Evolutionary conservation across 345 rosid species (phyloP), one percentile per base, ranked within the genome.

Genomic region (Eucalyptus sp.): DNA sequence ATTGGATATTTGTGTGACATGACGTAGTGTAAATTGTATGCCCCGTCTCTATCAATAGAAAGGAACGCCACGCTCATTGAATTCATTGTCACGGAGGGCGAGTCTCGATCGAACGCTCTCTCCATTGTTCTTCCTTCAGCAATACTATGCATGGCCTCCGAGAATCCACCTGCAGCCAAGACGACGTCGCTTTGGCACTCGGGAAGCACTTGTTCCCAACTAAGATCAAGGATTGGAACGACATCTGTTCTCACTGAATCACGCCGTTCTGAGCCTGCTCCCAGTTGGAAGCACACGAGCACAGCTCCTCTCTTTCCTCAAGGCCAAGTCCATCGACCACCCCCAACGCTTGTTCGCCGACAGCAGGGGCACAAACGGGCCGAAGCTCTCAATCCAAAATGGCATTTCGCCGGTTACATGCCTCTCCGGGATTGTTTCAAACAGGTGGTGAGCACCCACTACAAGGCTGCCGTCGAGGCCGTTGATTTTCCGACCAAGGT

Each of bases 401-500:
- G 90, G 87, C 15, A 50, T 89, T 31, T 90, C 17, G 84, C 50
- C 24, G 3, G 86, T 22, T 54, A 64, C 11, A 31, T 86, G 41
- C 5, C 86, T 51, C 14, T 89, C 15, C 51, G 27, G 41, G 64
- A 58, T 37, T 68, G 91, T 51, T 92, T 91, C 91, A 88, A 85
- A 60, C 64, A 71, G 89, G 50, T 88, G 11, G 24, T 87, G 44
- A 56, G 60, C 83, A 52, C 9, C 16, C 76, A 24, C 50, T 90
- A 60, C 86, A 52, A 86, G 71, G 92, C 89, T 9, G 51, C 33
- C 14, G 29, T 87, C 10, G 50, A 60, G 14, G 22, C 31, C 24
- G 86, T 89, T n/a, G 87, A 91, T 66, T 91, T 91, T 83, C 62
- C 15, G 7, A 84, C 41, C 86, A 54, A 88, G 90, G 93, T 91